A percentile compares a stretch with the other conserved stretches of the same genome.
Evolutionary conservation across 352 stramenopile species (phyloP).

Genomic region (Phytophthora podocarpi): DNA sequence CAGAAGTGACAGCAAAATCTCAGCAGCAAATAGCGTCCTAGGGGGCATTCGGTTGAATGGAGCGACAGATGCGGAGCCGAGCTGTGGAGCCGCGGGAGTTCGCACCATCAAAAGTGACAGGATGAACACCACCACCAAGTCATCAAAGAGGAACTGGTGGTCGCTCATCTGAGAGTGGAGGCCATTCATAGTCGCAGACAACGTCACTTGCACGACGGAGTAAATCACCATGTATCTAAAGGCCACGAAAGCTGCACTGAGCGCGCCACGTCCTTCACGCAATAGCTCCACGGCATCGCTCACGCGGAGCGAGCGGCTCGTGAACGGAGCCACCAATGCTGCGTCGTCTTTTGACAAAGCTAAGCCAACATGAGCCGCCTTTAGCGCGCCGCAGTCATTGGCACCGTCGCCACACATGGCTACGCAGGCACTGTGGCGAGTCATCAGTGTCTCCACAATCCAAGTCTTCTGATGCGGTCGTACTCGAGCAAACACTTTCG

Average conservation of each 20-base stretch:
- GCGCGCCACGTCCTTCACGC: constrained; percentile 87
- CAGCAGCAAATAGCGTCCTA: constrained; percentile 66
- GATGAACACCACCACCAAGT: constrained; percentile 71
- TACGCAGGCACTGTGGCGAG: constrained; percentile 48
- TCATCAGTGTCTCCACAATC: constrained; percentile 76
- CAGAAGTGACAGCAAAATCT: constrained; percentile 60
- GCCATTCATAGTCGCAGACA: constrained; percentile 71
- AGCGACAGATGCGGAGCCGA: constrained; percentile 31
- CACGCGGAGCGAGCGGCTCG: constrained; percentile 83
- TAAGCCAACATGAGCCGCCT: constrained; percentile 90
- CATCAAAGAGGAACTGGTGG: constrained; percentile 82
- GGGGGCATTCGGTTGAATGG: constrained; percentile 47
- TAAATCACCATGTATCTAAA: constrained; percentile 95
- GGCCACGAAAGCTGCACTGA: constrained; percentile 87
- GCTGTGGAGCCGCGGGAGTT: constrained; percentile 42
- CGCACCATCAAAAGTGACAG: constrained; percentile 80
- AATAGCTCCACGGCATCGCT: constrained; percentile 85
- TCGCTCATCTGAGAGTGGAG: constrained; percentile 74
- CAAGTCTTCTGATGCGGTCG: constrained; percentile 82
- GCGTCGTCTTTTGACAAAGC: constrained; percentile 89
- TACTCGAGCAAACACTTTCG: constrained; percentile 78
- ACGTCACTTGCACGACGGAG: constrained; percentile 85
- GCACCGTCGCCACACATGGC: constrained; percentile 79
- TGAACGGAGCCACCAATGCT: constrained; percentile 93
- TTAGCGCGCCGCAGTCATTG: constrained; percentile 92